Base-by-base conservation (phyloP, 345 rosid genomes). In the Atalantia buxifolia region DNA sequence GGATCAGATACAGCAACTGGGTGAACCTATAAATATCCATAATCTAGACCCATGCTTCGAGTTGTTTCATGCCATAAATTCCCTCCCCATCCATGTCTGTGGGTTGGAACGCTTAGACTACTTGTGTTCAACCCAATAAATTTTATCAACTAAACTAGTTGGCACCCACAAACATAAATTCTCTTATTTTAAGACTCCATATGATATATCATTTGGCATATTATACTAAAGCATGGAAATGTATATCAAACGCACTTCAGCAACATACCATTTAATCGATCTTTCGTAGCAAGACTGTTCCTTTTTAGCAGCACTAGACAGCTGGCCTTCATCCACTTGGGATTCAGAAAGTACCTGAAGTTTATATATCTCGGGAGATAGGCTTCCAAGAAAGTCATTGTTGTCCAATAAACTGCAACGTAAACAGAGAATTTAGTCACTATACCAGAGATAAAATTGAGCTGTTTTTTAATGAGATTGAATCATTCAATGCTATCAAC, bases 351-450 rank as follows among this genome's bases (percentile, higher is more conserved):
- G 33, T 42, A 31, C 57, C 69, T 75, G 81, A 35, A 88, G 80
- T 53, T 82, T 79, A 38, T 45, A 63, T 9, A 85, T 76, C 81
- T 86, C 90, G 38, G 88, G 85, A 74, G 90, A 84, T 16, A 86
- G 64, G 68, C 74, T 60, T 27, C 81, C 72, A 31, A 90, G 85
- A 40, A 85, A 81, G 80, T 83, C 87, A 69, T 92, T 92, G 78
- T 90, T 85, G 85, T 92, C 93, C 61, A 89, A 62, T 14, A 90
- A 83, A 70, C 93, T 92, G 88, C 81, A 83, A 25, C 0, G 22
- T 68, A 74, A 13, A 72, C 71, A 66, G 6, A 30, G 69, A 74
- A 79, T 61, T 36, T 38, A 76, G 69, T 66, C 69, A 27, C 36
- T 22, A 48, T 4, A 76, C 12, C 7, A n/a, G 35, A 60, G 42